These are phyloP conservation scores for Tephrocybe sp. DNA, from an alignment of 768 basidiomycete genomes.

Conservation along the genomic window DNA sequence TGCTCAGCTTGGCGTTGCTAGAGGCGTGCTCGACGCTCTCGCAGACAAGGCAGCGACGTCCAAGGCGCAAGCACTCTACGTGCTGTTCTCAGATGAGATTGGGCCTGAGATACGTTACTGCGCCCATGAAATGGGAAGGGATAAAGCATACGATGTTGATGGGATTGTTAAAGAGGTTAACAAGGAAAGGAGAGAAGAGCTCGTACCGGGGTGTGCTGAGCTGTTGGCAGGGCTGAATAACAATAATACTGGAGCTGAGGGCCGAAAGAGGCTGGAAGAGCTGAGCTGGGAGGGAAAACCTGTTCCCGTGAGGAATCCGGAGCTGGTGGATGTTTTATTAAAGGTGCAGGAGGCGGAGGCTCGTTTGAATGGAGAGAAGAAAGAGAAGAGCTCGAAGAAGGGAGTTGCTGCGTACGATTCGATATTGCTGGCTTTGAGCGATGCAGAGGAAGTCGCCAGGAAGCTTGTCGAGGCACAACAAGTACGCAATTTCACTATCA, in stretches of 20 bases:
- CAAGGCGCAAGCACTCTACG: constrained; percentile 83
- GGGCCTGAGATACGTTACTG: constrained; percentile 90
- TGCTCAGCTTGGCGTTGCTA: constrained; percentile 75
- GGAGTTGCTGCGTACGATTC: constrained; percentile 87
- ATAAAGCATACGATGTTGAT: constrained; percentile 79
- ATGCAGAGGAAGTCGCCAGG: constrained; percentile 83
- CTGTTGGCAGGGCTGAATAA: constrained; percentile 50
- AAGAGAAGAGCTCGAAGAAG: constrained; percentile 52
- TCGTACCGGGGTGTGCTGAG: constrained; percentile 62
- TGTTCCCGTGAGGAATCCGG: constrained; percentile 85
- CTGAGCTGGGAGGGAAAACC: constrained; percentile 79
- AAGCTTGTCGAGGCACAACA: constrained; percentile 84
- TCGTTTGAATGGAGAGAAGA: constrained; percentile 41
- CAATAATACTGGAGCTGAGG: constrained; percentile 37
- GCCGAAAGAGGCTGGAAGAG: constrained; percentile 53
- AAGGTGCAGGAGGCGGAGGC: constrained; percentile 78
- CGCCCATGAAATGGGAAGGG: constrained; percentile 81
- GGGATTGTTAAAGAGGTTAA: constrained; percentile 67
- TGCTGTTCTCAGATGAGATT: constrained; percentile 80
- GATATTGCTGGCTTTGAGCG: constrained; percentile 79
- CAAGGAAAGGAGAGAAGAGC: constrained; percentile 48
- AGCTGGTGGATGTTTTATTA: constrained; percentile 83
- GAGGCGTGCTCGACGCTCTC: constrained; percentile 67
- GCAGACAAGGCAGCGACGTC: constrained; percentile 63
- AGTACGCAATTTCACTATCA: constrained; percentile 35